A percentile compares a stretch with the other conserved stretches of the same genome.
phyloP scores from a whole-genome alignment of 352 stramenopile species.

The Phytophthora uliginosa region DNA sequence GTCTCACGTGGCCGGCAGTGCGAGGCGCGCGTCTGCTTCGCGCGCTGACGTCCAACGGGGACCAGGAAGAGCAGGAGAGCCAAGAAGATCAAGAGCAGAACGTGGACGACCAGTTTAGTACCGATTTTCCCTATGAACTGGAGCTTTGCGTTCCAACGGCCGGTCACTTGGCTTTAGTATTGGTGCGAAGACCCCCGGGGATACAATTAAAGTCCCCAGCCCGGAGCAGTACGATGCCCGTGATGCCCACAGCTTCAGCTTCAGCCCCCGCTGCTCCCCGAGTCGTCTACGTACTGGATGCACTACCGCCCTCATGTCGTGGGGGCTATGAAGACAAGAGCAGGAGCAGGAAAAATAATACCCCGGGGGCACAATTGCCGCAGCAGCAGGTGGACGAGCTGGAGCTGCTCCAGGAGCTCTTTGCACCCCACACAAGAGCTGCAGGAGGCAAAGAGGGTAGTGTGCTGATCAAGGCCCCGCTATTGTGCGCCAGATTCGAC shows the following conservation, averaged over 20 bases:
- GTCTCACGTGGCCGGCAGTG: conserved; percentile 61
- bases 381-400: conserved; percentile 69
- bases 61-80: conserved; percentile 4
- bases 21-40: conserved; percentile 51
- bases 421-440: conserved; percentile 46
- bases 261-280: conserved; percentile 29
- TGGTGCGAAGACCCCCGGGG: conserved; percentile 40
- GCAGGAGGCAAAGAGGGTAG: conserved; percentile 67
- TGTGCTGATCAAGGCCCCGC: conserved; percentile 70
- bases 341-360: conserved; percentile 41
- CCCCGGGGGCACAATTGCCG: conserved; percentile 29
- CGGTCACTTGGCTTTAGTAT: conserved; percentile 68
- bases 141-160: conserved; percentile 65
- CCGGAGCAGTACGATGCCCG: conserved; percentile 17
- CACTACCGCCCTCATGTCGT: conserved; percentile 55
- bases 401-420: conserved; percentile 80
- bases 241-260: not conserved
- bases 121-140: conserved; percentile 51
- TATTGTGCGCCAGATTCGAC: conserved; percentile 83
- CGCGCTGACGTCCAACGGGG: conserved; percentile 15
- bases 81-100: conserved; percentile 1
- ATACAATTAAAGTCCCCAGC: conserved; percentile 16
- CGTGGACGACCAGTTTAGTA: conserved; percentile 9
- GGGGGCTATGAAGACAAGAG: conserved; percentile 14
- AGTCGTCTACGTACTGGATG: conserved; percentile 84